Base-by-base conservation (phyloP, 2,329 filamentous ascomycete genomes). In the Phialemonium atrogriseum region DNA sequence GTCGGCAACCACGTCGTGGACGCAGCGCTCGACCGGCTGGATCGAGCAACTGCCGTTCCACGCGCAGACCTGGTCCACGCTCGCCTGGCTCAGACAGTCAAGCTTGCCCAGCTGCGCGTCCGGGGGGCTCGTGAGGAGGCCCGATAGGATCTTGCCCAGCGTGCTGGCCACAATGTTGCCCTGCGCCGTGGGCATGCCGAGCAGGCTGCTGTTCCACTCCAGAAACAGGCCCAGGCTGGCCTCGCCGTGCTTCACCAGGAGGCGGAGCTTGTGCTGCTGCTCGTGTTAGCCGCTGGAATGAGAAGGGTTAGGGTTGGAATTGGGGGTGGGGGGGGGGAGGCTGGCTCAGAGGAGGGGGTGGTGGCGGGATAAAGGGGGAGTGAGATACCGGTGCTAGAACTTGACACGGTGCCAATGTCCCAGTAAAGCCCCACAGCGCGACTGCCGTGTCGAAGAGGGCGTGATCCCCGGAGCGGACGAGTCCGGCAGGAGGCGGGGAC, bases 111-210 rank as follows among this genome's bases (percentile, higher is more conserved):
- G 24, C 7, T 20, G 13, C 4, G 35, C 27, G 10, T 36, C 30
- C 13, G 34, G 32, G 5, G 39, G 9, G 16, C 29, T 30, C 11
- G 26, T 17, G 9, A 42, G 33, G n/a, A 44, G 17, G 24, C 26
- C 27, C 5, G 34, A 39, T 14, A 46, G 12, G 24, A 44, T 40
- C 22, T 33, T 33, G 32, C 32, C 34, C 24, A 44, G 28, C 5
- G 44, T 43, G 32, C 37, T 36, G 26, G 42, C 37, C 5, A 46
- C 42, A 9, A 45, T 32, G 8, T 10, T 27, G 10, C 36, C 40
- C 23, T 44, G 39, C 6, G 26, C 32, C 4, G 27, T 7, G 3
- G 40, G 26, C 40, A 43, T 39, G 29, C 40, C 38, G 5, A 42
- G 18, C 5, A 22, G 24, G 3, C 4, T 25, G 22, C n/a, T 26